Base-by-base conservation (phyloP, 108 stramenopile species). In the Conticribra guillardii region DNA sequence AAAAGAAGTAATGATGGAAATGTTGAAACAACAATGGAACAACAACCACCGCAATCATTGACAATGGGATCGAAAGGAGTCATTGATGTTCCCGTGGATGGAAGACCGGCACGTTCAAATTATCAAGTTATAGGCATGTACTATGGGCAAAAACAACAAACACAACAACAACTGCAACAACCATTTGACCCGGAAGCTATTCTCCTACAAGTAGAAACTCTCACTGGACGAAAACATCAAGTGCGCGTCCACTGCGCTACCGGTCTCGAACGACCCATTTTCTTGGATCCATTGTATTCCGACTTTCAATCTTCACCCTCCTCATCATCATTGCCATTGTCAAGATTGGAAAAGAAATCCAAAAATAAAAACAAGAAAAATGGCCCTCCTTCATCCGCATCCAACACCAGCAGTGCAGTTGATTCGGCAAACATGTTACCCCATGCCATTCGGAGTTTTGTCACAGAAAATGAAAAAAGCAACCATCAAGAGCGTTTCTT, bases 161-260 rank as follows among this genome's bases (percentile, higher is more conserved):
- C n/a, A n/a, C n/a, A n/a, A n/a, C n/a, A n/a, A n/a, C n/a, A n/a
- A n/a, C n/a, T n/a, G n/a, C n/a, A 64, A 34, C 30, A 51, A 19
- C 5, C 48, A 60, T 60, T 30, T 41, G 37, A 54, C 18, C 34
- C 60, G 16, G 18, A 37, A 14, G 85, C 79, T 9, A 60, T 76
- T 21, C 48, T 87, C 1, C 16, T 92, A 21, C 65, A 84, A 53
- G 74, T 87, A 4, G 76, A 84, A 60, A 85, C 87, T 7, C 61
- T 72, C 27, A 91, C 89, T 9, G 92, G 92, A 9, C 71, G 92
- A 23, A 90, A 88, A 51, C 92, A 93, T 74, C 92, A 93, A 72
- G 85, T 93, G 22, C 81, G 92, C 51, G 80, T 84, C 0, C 92
- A 93, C 63, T 82, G 83, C 37, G 85, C 88, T 9, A 69, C 75